Percentiles rank a stretch among this genome's conserved stretches.
phyloP scores from a whole-genome alignment of 208 protist species.

The Crithidia acanthocephali region DNA sequence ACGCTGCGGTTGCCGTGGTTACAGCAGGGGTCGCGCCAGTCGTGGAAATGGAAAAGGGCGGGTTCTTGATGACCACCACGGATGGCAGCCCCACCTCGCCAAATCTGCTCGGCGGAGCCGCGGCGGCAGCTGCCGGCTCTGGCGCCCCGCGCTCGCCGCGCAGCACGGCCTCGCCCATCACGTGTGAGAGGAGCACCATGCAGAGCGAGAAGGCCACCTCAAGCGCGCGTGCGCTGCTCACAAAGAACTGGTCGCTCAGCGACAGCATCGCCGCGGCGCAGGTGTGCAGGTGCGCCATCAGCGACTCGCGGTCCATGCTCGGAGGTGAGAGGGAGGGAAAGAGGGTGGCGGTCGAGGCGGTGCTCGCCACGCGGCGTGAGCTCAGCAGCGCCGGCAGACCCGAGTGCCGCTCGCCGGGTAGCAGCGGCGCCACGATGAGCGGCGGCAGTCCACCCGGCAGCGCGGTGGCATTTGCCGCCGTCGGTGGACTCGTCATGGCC shows the following conservation, averaged over 20 bases:
- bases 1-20: too few species aligned
- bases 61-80: conserved; percentile 7
- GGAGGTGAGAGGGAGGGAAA: conserved; percentile 17
- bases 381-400: not conserved
- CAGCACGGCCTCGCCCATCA: conserved; percentile 28
- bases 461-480: not conserved
- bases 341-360: conserved; percentile 7
- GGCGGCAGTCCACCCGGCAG: conserved; percentile 18
- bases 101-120: not conserved
- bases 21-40: not conserved
- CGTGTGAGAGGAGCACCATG: conserved; percentile 35
- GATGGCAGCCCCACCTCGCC: not conserved
- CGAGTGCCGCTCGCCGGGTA: conserved; percentile 6
- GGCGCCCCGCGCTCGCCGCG: not conserved
- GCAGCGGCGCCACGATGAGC: conserved; percentile 13
- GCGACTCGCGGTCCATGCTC: conserved; percentile 10
- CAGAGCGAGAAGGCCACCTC: conserved; percentile 34
- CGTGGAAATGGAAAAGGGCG: not conserved
- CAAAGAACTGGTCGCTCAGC: conserved; percentile 22
- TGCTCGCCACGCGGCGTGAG: conserved; percentile 2
- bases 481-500: conserved; percentile 5
- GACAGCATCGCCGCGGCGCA: conserved; percentile 15
- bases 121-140: not conserved
- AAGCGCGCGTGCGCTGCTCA: conserved; percentile 21
- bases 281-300: conserved; percentile 26